These are phyloP conservation scores for Epichloe coenophiala DNA, from an alignment of 2,329 filamentous ascomycete species.

Conservation along the genomic window DNA sequence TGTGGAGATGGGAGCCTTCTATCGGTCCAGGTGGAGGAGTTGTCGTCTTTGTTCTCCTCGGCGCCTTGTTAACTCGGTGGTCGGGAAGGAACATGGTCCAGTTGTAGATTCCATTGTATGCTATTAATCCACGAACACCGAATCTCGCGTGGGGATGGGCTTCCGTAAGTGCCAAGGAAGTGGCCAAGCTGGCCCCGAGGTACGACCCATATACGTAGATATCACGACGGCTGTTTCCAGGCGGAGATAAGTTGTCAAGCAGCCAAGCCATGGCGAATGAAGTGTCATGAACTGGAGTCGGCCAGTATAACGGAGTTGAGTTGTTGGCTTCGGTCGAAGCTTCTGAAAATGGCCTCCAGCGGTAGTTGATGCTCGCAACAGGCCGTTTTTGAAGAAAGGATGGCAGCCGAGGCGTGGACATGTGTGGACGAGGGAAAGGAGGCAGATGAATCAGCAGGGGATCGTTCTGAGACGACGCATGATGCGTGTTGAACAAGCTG, in stretches of 20 bases:
- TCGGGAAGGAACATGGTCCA: conserved; percentile 48
- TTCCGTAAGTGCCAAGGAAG: conserved; percentile 45
- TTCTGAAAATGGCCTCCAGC: conserved; percentile 30
- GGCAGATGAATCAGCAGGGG: conserved; percentile 45
- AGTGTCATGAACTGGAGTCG: conserved; percentile 43
- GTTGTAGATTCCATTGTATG: conserved; percentile 49
- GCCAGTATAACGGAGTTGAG: conserved; percentile 31
- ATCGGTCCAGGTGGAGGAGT: conserved; percentile 10
- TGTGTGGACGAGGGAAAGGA: conserved; percentile 24
- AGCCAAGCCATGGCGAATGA: conserved; percentile 42
- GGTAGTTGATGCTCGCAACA: conserved; percentile 44
- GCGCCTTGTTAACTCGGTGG: conserved; percentile 29
- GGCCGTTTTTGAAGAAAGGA: conserved; percentile 28
- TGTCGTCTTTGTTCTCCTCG: conserved; percentile 7
- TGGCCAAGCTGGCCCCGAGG: conserved; percentile 43
- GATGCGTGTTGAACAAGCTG: conserved; percentile 31
- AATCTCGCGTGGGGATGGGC: conserved; percentile 27
- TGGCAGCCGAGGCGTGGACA: conserved; percentile 20
- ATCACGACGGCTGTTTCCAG: conserved; percentile 19
- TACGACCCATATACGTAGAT: conserved; percentile 41
- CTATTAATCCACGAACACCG: conserved; percentile 38
- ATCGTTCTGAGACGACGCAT: conserved; percentile 15
- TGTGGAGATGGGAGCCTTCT: conserved; percentile 23
- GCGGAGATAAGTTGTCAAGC: conserved; percentile 27
- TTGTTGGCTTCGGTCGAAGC: conserved; percentile 4